Base-by-base conservation (phyloP, 352 stramenopile species). In the Phytophthora europaea region DNA sequence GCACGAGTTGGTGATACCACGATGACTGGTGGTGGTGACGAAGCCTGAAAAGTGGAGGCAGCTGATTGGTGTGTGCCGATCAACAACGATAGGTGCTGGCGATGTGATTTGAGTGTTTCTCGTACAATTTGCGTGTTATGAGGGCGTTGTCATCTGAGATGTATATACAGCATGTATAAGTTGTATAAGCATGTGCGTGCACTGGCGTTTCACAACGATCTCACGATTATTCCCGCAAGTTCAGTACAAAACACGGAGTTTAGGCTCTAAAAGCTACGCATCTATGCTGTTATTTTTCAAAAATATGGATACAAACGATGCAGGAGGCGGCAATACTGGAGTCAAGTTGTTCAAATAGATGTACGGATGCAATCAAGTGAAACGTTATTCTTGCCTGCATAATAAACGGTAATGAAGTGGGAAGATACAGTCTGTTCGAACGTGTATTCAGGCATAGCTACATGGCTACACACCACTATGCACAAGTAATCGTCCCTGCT, bases 81-180 rank as follows among this genome's bases (percentile, higher is more conserved):
- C 33, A 36, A 36, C 33, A 10, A 9, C 8, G 45, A 61, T 61
- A 50, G 34, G 54, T 61, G 34, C 34, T 28, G 18, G 50, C 34
- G 18, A 61, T 61, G 54, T 50, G 54, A 48, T 50, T 50, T 34
- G 31, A 33, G 54, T 61, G 54, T n/a, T n/a, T n/a, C n/a, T n/a
- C n/a, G n/a, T n/a, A n/a, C n/a, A n/a, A n/a, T n/a, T n/a, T n/a
- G n/a, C n/a, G n/a, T n/a, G n/a, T n/a, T n/a, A n/a, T n/a, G n/a
- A n/a, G n/a, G n/a, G n/a, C n/a, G n/a, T n/a, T n/a, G n/a, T n/a
- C n/a, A n/a, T 20, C n/a, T 15, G 3, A 38, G 26, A 6, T 16
- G 52, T 59, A 59, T 59, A n/a, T 43, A 43, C 36, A 45, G 5
- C 52, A 15, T 15, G 0, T n/a, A 13, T 31, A 43, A 59, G 52